Conservation (phyloP, 2,329 filamentous ascomycete species). For the Lachnellula willkommii region DNA sequence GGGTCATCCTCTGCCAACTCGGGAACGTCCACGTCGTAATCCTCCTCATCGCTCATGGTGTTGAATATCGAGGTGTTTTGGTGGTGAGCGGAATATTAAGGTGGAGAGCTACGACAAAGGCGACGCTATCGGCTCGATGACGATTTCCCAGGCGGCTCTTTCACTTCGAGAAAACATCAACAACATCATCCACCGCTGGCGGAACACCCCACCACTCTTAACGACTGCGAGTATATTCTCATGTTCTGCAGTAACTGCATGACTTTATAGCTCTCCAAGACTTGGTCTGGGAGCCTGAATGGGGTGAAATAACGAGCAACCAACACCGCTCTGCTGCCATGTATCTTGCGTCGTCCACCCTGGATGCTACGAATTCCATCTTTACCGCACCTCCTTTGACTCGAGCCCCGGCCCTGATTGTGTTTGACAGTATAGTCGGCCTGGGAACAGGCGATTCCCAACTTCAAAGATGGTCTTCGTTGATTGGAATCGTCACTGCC, state of each 20-base stretch:
- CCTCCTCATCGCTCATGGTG: slow-evolving; percentile 56
- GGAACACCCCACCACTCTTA: not conserved
- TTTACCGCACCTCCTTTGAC: slow-evolving; percentile 5
- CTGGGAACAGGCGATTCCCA: slow-evolving; percentile 39
- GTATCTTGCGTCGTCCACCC: slow-evolving; percentile 23
- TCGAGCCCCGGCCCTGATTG: not conserved
- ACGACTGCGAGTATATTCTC: not conserved
- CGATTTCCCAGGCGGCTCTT: not conserved
- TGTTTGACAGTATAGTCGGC: not conserved
- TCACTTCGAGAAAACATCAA: not conserved
- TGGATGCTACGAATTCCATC: slow-evolving; percentile 14
- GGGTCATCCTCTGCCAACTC: slow-evolving; percentile 59
- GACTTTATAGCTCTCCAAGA: not conserved
- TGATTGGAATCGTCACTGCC: slow-evolving; percentile 91
- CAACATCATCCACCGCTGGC: not conserved
- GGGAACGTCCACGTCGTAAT: slow-evolving; percentile 51
- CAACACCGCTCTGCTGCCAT: slow-evolving; percentile 17
- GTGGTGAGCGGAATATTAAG: not conserved
- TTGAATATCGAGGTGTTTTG: slow-evolving; percentile 10
- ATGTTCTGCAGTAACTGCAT: slow-evolving; percentile 4
- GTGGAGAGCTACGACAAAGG: not conserved
- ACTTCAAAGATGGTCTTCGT: slow-evolving; percentile 73
- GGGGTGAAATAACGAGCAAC: slow-evolving; percentile 18
- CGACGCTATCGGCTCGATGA: not conserved
- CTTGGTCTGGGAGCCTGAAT: slow-evolving; percentile 12